Evolutionary conservation across 441 rosid species (phyloP).

Genomic region (Pelargonium fulgidum): DNA sequence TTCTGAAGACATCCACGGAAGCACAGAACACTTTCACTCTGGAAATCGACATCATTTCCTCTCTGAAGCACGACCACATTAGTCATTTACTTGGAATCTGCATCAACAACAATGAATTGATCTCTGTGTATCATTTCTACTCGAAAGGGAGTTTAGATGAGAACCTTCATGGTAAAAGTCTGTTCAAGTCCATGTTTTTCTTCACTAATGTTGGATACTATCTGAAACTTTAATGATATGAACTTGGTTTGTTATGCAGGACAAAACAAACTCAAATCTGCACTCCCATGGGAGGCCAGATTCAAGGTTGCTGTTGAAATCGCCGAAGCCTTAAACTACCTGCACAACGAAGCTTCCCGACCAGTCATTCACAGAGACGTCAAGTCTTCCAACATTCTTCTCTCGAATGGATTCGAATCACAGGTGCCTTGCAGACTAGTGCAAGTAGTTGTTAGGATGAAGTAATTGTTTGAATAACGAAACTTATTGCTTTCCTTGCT

Average conservation of each 20-base stretch:
- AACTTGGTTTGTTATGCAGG: slow-evolving; percentile 35
- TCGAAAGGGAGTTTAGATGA: slow-evolving; percentile 90
- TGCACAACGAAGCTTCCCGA: slow-evolving; percentile 54
- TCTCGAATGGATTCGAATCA: slow-evolving; percentile 84
- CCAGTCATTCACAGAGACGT: slow-evolving; percentile 84
- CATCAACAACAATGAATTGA: slow-evolving; percentile 51
- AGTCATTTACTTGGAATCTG: slow-evolving; percentile 79
- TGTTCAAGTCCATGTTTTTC: background rate
- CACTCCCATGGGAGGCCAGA: slow-evolving; percentile 62
- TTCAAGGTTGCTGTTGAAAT: slow-evolving; percentile 74
- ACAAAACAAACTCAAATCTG: slow-evolving; percentile 38
- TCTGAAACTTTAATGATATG: background rate
- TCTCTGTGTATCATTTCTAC: slow-evolving; percentile 68
- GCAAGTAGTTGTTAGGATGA: too few species aligned
- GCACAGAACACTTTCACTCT: slow-evolving; percentile 51
- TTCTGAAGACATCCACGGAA: slow-evolving; percentile 59
- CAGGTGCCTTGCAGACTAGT: slow-evolving; percentile 34
- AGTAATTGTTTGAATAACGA: background rate
- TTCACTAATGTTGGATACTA: background rate
- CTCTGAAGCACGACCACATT: slow-evolving; percentile 65
- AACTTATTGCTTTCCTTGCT: background rate
- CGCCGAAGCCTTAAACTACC: slow-evolving; percentile 75
- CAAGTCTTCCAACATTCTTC: slow-evolving; percentile 82
- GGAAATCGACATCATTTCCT: slow-evolving; percentile 73
- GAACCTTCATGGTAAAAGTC: slow-evolving; percentile 60